These are phyloP conservation scores for Venustampulla echinocandica DNA, from an alignment of 495 filamentous ascomycete genomes.

Conservation along the genomic window DNA sequence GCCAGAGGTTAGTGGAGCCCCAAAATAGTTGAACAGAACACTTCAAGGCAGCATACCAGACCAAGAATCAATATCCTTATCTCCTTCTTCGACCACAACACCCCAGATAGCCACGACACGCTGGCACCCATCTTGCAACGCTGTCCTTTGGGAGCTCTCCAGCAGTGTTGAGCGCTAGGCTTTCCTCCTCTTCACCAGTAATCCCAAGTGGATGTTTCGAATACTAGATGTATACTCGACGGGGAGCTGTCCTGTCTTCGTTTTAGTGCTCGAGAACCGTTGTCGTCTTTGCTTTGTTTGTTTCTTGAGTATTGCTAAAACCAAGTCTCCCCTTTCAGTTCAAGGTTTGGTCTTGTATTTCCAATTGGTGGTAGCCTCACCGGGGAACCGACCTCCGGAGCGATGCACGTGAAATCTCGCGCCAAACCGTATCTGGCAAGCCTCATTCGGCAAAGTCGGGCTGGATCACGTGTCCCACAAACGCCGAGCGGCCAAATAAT, in stretches of 20 bases:
- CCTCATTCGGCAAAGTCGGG: background rate
- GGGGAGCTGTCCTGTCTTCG: background rate
- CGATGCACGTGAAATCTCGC: background rate
- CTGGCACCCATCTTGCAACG: conserved; percentile 63
- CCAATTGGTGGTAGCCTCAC: conserved; percentile 8
- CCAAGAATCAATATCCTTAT: conserved; percentile 94
- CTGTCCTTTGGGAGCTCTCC: conserved; percentile 11
- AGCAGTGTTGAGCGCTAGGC: conserved; percentile 1
- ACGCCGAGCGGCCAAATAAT: conserved; percentile 2
- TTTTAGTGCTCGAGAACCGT: background rate
- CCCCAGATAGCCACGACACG: conserved; percentile 63
- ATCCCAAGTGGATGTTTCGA: background rate
- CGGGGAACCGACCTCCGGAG: no score
- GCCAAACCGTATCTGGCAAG: background rate
- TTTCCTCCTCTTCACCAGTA: background rate
- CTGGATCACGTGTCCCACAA: conserved; percentile 1
- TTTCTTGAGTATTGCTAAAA: background rate
- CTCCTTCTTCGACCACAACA: conserved; percentile 91
- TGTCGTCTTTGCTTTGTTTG: background rate
- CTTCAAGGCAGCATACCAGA: conserved; percentile 53
- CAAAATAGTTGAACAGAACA: background rate
- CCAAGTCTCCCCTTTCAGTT: background rate
- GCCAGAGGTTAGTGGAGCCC: background rate
- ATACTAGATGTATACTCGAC: background rate
- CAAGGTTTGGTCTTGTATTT: background rate